phyloP scores from a whole-genome alignment of 148 eudicot genomes.

The Chenopodium album region DNA sequence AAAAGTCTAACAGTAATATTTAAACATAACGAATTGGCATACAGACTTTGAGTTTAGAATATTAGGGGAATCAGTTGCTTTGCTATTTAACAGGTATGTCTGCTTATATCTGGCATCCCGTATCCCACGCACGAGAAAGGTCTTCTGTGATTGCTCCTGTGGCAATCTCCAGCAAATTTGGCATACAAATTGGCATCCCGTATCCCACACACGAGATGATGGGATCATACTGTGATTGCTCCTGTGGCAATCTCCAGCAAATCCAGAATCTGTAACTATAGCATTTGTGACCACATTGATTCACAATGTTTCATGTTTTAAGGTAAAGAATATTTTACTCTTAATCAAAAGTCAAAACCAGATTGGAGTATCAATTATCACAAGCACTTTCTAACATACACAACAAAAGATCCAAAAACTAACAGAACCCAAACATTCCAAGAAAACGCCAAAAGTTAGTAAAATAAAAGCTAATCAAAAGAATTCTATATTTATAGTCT shows the following conservation, averaged over 20 bases:
- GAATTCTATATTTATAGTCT: background rate
- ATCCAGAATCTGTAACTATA: background rate
- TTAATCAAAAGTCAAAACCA: background rate
- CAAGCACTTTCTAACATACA: background rate
- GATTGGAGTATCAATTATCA: background rate
- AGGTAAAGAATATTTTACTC: background rate
- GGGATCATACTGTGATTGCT: background rate
- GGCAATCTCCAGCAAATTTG: background rate
- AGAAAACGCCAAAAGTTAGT: background rate
- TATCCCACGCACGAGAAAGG: background rate
- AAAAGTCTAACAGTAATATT: background rate
- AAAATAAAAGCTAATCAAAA: background rate
- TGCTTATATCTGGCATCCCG: background rate
- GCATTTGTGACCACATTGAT: too few species aligned
- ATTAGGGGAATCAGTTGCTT: background rate
- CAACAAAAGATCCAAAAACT: background rate
- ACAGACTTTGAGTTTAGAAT: background rate
- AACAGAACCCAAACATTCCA: background rate
- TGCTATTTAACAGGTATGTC: background rate
- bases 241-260: background rate
- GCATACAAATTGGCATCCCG: background rate
- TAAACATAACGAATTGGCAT: background rate
- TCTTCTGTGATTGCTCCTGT: background rate
- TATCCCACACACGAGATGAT: background rate
- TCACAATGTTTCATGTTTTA: background rate